Conservation (phyloP, 2,329 filamentous ascomycete species). For the Mollisia scopiformis region DNA sequence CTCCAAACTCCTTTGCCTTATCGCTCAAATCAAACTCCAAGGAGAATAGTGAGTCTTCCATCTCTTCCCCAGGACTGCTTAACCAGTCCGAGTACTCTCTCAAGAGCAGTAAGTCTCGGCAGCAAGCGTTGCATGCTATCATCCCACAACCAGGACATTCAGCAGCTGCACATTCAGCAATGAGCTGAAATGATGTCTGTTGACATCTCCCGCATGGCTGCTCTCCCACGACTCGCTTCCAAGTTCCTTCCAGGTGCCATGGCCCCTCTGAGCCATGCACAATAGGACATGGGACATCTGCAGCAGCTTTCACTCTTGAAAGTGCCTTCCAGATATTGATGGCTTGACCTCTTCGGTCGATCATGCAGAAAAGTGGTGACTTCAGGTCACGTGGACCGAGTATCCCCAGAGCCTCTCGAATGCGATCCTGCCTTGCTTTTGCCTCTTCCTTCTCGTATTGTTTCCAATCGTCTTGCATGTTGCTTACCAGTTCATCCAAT, state of each 20-base stretch:
- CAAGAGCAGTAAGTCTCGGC: slow-evolving; percentile 24
- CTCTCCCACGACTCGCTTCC: slow-evolving; percentile 25
- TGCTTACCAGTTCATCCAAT: slow-evolving; percentile 8
- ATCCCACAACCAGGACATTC: slow-evolving; percentile 26
- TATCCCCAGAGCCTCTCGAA: slow-evolving; percentile 25
- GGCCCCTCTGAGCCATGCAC: slow-evolving; percentile 16
- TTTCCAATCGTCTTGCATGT: slow-evolving; percentile 13
- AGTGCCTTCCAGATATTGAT: slow-evolving; percentile 30
- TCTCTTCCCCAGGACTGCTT: slow-evolving; percentile 4
- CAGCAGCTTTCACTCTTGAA: slow-evolving; percentile 14
- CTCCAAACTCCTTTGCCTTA: neutral
- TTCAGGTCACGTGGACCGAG: slow-evolving; percentile 25
- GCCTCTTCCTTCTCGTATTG: slow-evolving; percentile 24
- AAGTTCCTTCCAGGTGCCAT: slow-evolving; percentile 28
- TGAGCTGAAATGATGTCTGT: slow-evolving; percentile 26
- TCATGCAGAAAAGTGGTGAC: slow-evolving; percentile 22
- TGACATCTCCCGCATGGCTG: slow-evolving; percentile 27
- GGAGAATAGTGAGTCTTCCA: slow-evolving; percentile 16
- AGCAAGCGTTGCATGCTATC: slow-evolving; percentile 27
- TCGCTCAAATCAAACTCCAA: slow-evolving; percentile 13
- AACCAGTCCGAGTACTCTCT: slow-evolving; percentile 26
- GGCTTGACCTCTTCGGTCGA: slow-evolving; percentile 22
- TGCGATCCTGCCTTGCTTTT: slow-evolving; percentile 1
- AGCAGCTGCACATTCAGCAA: slow-evolving; percentile 25
- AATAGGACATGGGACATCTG: slow-evolving; percentile 6